Conservation (phyloP, 495 filamentous ascomycete species). For the Bombardia bombarda region DNA sequence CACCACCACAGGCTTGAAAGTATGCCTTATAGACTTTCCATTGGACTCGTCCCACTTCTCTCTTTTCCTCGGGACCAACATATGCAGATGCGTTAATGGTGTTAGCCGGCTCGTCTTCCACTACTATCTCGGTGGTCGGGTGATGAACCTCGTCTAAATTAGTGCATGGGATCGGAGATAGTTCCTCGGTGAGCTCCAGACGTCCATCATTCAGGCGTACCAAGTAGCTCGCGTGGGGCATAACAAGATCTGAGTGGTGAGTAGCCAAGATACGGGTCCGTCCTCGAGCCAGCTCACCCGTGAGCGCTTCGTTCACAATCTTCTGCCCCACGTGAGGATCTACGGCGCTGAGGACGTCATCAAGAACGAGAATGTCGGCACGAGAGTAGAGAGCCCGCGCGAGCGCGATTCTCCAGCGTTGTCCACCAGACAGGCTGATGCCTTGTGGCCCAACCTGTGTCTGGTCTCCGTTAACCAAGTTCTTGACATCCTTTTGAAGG, state of each 20-base stretch:
- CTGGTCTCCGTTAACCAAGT: constrained; percentile 57
- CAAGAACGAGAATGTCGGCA: constrained; percentile 55
- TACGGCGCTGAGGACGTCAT: constrained; percentile 61
- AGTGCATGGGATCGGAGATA: no score
- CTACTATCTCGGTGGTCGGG: no score
- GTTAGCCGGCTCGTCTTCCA: no score
- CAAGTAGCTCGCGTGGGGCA: constrained; percentile 51
- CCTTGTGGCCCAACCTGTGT: constrained; percentile 67
- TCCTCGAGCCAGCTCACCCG: constrained; percentile 35
- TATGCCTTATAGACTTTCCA: constrained; percentile 50
- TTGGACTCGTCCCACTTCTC: constrained; percentile 43
- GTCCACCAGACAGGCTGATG: constrained; percentile 62
- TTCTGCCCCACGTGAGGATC: constrained; percentile 43
- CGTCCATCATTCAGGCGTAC: constrained; percentile 54
- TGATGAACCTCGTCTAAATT: no score
- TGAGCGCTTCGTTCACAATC: constrained; percentile 42
- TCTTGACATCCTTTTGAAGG: constrained; percentile 53
- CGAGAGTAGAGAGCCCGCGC: constrained; percentile 65
- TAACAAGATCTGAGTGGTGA: constrained; percentile 46
- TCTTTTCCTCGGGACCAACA: neutral
- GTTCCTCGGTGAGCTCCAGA: constrained; percentile 43
- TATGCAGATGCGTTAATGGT: no score
- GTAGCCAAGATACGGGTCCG: constrained; percentile 47
- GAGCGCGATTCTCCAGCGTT: constrained; percentile 59
- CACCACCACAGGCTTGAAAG: constrained; percentile 48